These are phyloP conservation scores for Pestalotiopsis sp. DNA, from an alignment of 2,329 filamentous ascomycete species.

Conservation along the genomic window DNA sequence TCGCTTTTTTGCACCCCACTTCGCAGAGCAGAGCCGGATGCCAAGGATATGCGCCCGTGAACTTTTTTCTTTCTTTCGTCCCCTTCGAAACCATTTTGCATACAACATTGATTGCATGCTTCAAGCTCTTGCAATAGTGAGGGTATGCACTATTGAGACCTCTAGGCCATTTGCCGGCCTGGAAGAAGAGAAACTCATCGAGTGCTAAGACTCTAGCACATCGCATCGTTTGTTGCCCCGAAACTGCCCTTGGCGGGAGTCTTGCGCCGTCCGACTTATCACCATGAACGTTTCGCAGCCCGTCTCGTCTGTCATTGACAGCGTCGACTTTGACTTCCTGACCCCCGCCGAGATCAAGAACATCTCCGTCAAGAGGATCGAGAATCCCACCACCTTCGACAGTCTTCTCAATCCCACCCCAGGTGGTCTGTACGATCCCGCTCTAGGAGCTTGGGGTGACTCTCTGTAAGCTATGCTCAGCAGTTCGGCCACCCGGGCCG, in stretches of 20 bases:
- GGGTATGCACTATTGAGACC: slow-evolving; percentile 11
- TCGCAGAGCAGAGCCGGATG: background rate
- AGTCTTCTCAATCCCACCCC: slow-evolving; percentile 85
- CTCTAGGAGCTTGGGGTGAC: slow-evolving; percentile 87
- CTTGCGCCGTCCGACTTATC: slow-evolving; percentile 12
- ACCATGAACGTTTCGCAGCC: slow-evolving; percentile 78
- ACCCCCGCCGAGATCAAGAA: slow-evolving; percentile 79
- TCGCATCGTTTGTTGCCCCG: background rate
- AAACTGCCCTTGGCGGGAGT: background rate
- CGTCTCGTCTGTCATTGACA: slow-evolving; percentile 78
- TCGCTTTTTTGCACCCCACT: slow-evolving; percentile 10
- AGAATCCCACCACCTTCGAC: slow-evolving; percentile 94
- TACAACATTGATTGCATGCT: background rate
- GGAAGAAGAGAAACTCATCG: background rate
- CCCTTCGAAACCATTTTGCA: background rate
- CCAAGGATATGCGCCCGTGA: background rate
- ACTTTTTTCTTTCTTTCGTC: background rate
- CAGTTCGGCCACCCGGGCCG: background rate
- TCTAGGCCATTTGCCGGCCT: slow-evolving; percentile 12
- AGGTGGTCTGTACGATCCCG: slow-evolving; percentile 89
- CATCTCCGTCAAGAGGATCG: slow-evolving; percentile 91
- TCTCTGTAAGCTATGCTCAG: slow-evolving; percentile 64
- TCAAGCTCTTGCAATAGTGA: background rate
- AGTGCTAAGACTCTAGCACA: background rate
- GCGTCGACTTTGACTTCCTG: slow-evolving; percentile 88